These are phyloP conservation scores for Penicillium ucsense DNA, from an alignment of 495 filamentous ascomycete species.

Conservation along the genomic window DNA sequence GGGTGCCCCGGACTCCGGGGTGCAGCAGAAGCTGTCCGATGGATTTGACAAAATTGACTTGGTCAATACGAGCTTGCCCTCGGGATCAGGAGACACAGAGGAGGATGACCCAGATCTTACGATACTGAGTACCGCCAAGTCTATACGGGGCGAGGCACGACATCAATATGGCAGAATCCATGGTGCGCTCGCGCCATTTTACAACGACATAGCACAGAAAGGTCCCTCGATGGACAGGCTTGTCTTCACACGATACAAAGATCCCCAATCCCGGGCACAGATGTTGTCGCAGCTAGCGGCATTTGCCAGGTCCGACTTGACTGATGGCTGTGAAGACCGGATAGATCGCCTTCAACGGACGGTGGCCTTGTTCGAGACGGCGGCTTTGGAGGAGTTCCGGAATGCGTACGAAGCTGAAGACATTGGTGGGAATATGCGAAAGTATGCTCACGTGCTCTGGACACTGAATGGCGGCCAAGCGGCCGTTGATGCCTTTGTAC, in stretches of 20 bases:
- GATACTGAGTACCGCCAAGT: slow-evolving; percentile 58
- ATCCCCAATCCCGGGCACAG: slow-evolving; percentile 80
- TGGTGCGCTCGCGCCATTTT: slow-evolving; percentile 76
- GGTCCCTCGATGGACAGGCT: slow-evolving; percentile 70
- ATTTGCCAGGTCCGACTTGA: slow-evolving; percentile 73
- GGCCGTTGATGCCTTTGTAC: slow-evolving; percentile 75
- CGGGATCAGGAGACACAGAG: slow-evolving; percentile 8
- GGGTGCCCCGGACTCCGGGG: slow-evolving; percentile 7
- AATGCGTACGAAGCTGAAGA: slow-evolving; percentile 85
- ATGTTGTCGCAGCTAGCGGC: slow-evolving; percentile 70
- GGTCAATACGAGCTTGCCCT: slow-evolving; percentile 17
- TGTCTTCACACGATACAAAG: slow-evolving; percentile 75
- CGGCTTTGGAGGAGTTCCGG: slow-evolving; percentile 83
- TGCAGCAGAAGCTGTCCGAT: slow-evolving; percentile 39
- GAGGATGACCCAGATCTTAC: slow-evolving; percentile 45
- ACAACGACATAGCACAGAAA: slow-evolving; percentile 65
- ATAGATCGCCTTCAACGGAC: slow-evolving; percentile 63
- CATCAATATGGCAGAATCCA: slow-evolving; percentile 90
- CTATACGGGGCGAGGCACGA: slow-evolving; percentile 76
- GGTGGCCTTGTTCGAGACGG: slow-evolving; percentile 78
- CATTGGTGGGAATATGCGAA: slow-evolving; percentile 75
- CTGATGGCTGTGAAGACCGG: slow-evolving; percentile 61
- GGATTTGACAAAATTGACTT: slow-evolving; percentile 60
- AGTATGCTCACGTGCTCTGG: slow-evolving; percentile 78
- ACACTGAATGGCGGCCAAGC: slow-evolving; percentile 72